A percentile compares a stretch with the other conserved stretches of the same genome.
Conservation (phyloP, 2,329 filamentous ascomycete species). For the Laburnicola sp. region DNA sequence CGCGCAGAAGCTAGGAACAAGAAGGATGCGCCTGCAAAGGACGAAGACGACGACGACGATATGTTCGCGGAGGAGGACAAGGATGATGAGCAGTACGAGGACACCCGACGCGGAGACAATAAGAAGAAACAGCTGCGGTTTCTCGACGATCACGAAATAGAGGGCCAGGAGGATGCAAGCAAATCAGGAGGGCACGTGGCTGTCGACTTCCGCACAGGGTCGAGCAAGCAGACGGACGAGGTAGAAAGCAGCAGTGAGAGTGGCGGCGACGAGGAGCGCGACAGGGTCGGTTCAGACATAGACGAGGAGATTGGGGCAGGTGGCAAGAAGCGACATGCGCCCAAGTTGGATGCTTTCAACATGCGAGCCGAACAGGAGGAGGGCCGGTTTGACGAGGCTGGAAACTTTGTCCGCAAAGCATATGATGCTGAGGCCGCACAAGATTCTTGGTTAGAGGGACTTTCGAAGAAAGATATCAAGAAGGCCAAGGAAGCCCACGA, state of each 20-base stretch:
- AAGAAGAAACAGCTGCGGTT: constrained; percentile 67
- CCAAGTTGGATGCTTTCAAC: constrained; percentile 95
- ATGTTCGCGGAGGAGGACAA: constrained; percentile 80
- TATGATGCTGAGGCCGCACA: constrained; percentile 86
- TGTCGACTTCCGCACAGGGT: constrained; percentile 57
- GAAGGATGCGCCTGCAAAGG: constrained; percentile 52
- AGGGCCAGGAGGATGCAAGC: constrained; percentile 75
- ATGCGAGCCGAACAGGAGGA: constrained; percentile 89
- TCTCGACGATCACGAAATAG: constrained; percentile 66
- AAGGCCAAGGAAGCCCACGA: constrained; percentile 85
- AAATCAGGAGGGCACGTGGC: constrained; percentile 71
- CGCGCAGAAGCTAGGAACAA: constrained; percentile 64
- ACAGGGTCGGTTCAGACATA: constrained; percentile 67
- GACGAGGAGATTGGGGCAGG: constrained; percentile 91
- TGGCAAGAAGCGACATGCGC: constrained; percentile 88
- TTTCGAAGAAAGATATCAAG: constrained; percentile 92
- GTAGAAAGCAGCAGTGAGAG: constrained; percentile 63
- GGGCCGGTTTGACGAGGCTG: constrained; percentile 84
- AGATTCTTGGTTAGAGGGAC: constrained; percentile 87
- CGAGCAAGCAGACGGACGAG: constrained; percentile 56
- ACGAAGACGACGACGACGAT: constrained; percentile 62
- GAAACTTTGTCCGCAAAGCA: constrained; percentile 90
- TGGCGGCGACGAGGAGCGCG: constrained; percentile 66
- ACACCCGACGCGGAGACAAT: constrained; percentile 56
- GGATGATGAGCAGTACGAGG: constrained; percentile 57